These are phyloP conservation scores for Psilocybe tampanensis DNA, from an alignment of 768 basidiomycete genomes.

Conservation along the genomic window DNA sequence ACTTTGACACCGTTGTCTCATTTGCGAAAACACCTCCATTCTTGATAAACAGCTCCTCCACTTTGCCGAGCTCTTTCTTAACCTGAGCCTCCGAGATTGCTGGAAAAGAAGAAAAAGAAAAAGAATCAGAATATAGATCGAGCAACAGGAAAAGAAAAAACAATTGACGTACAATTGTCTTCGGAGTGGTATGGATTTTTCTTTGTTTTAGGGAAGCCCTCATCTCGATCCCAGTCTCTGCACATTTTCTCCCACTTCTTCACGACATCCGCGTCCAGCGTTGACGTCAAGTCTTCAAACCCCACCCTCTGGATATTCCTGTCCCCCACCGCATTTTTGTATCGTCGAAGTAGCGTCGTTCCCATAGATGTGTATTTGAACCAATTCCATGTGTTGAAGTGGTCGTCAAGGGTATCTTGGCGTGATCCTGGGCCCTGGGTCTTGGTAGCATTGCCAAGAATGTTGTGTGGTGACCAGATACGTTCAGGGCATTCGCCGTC, in stretches of 20 bases:
- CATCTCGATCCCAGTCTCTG: constrained; percentile 13
- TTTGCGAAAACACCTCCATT: constrained; percentile 8
- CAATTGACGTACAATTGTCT: background rate
- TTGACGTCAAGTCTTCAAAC: constrained; percentile 11
- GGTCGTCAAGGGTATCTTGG: constrained; percentile 35
- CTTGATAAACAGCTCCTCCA: background rate
- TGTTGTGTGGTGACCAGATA: constrained; percentile 31
- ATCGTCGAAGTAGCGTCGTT: constrained; percentile 10
- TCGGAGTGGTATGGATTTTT: constrained; percentile 11
- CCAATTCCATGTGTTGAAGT: constrained; percentile 31
- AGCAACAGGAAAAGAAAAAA: too few relatives aligned
- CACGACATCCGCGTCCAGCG: background rate
- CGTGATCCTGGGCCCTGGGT: constrained; percentile 33
- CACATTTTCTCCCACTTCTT: constrained; percentile 19
- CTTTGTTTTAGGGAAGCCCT: constrained; percentile 5
- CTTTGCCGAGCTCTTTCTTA: background rate
- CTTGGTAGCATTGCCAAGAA: constrained; percentile 25
- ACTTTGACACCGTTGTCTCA: constrained; percentile 9
- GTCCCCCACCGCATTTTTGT: constrained; percentile 11
- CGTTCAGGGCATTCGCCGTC: constrained; percentile 36
- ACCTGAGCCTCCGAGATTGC: constrained; percentile 4
- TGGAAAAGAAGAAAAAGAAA: background rate
- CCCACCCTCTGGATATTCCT: constrained; percentile 17
- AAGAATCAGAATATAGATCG: too few relatives aligned
- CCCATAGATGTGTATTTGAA: constrained; percentile 22